A percentile compares a stretch with the other conserved stretches of the same genome.
phyloP scores from a whole-genome alignment of 1,284 basidiomycete genomes.

The Psilocybe mexicana region DNA sequence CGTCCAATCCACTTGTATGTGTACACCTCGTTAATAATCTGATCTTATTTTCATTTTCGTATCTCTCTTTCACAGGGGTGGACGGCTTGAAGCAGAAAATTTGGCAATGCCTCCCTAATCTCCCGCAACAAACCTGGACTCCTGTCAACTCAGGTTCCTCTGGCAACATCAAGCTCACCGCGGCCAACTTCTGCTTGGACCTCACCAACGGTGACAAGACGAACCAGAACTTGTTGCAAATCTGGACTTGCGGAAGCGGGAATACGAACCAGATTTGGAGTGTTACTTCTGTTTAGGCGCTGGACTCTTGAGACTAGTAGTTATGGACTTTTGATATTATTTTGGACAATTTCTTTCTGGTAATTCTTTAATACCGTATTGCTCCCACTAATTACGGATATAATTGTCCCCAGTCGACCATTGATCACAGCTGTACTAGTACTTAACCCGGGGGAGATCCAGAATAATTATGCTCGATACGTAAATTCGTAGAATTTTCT shows the following conservation, averaged over 20 bases:
- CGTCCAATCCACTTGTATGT: neutral
- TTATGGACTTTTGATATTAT: too few relatives aligned
- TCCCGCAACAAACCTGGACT: conserved; percentile 7
- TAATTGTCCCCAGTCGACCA: too few relatives aligned
- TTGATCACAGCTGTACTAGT: too few relatives aligned
- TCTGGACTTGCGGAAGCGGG: conserved; percentile 4
- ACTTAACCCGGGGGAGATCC: too few relatives aligned
- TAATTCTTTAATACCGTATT: too few relatives aligned
- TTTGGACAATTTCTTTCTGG: too few relatives aligned
- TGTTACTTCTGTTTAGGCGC: neutral
- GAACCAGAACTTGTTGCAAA: conserved; percentile 6
- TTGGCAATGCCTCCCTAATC: neutral
- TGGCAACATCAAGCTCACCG: neutral
- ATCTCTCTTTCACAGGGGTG: neutral
- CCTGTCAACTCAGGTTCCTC: neutral
- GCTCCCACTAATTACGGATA: too few relatives aligned
- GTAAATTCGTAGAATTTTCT: too few relatives aligned
- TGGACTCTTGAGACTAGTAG: too few relatives aligned
- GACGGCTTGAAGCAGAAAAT: conserved; percentile 9
- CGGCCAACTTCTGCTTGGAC: conserved; percentile 8
- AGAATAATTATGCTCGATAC: too few relatives aligned
- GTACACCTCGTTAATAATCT: too few relatives aligned
- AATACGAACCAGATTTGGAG: neutral
- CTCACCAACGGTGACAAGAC: conserved; percentile 3
- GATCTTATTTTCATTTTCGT: neutral